These are phyloP conservation scores for Salix brachista DNA, from an alignment of 345 rosid genomes.

Conservation along the genomic window DNA sequence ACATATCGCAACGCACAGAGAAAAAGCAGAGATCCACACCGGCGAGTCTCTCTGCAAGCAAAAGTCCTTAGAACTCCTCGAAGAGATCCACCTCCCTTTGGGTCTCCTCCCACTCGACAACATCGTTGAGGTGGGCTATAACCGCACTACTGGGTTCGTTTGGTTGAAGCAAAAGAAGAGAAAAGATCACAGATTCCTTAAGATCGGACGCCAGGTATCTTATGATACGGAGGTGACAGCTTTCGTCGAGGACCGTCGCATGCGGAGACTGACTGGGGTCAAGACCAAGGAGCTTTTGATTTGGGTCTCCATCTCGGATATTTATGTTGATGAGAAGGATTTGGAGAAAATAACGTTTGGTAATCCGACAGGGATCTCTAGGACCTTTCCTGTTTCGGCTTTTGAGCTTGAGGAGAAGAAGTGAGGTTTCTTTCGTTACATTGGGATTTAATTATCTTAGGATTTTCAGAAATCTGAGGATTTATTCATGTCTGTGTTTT, in stretches of 20 bases:
- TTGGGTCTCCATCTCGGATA: constrained; percentile 57
- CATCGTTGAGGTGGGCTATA: constrained; percentile 50
- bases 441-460: too few species aligned
- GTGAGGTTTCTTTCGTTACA: neutral
- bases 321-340: constrained; percentile 32
- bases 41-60: constrained; percentile 47
- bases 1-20: constrained; percentile 28
- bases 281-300: constrained; percentile 55
- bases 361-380: constrained; percentile 43
- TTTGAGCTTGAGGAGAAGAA: constrained; percentile 31
- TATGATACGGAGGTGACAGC: constrained; percentile 53
- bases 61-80: constrained; percentile 40
- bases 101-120: constrained; percentile 54
- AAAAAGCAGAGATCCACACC: constrained; percentile 46
- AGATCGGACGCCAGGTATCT: constrained; percentile 36
- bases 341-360: constrained; percentile 40
- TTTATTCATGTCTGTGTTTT: too few species aligned
- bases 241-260: constrained; percentile 44
- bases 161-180: constrained; percentile 55
- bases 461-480: too few species aligned
- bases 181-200: constrained; percentile 36
- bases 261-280: constrained; percentile 45
- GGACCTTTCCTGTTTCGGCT: constrained; percentile 53
- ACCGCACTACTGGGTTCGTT: constrained; percentile 49
- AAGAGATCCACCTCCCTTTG: constrained; percentile 41